These are phyloP conservation scores for Colletotrichum liriopes DNA, from an alignment of 2,329 filamentous ascomycete species.

Conservation along the genomic window DNA sequence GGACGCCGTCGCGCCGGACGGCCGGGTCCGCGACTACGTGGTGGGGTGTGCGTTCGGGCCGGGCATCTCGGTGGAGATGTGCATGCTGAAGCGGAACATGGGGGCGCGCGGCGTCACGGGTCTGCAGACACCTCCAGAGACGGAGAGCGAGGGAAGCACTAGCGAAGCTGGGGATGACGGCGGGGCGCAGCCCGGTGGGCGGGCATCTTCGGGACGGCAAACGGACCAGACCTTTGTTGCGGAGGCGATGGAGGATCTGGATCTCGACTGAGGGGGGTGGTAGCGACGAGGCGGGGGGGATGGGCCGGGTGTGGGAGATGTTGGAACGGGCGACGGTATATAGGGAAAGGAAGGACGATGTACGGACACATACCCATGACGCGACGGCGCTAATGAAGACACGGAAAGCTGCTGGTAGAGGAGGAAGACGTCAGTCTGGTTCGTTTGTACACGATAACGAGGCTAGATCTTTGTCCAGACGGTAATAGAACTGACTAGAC, in stretches of 20 bases:
- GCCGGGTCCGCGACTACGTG: slow-evolving; percentile 69
- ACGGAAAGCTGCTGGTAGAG: not conserved
- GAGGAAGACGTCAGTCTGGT: not conserved
- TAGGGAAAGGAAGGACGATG: slow-evolving; percentile 5
- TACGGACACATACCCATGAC: slow-evolving; percentile 29
- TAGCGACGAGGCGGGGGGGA: not conserved
- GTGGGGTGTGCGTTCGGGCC: slow-evolving; percentile 80
- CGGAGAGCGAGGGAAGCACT: slow-evolving; percentile 64
- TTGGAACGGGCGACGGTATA: slow-evolving; percentile 2
- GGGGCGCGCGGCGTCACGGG: slow-evolving; percentile 51
- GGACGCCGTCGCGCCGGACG: slow-evolving; percentile 68
- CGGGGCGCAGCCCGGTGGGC: slow-evolving; percentile 24
- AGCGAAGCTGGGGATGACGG: slow-evolving; percentile 58
- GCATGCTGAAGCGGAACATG: slow-evolving; percentile 71
- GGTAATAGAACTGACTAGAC: slow-evolving; percentile 5
- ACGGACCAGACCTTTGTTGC: slow-evolving; percentile 43
- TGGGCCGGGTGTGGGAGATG: not conserved
- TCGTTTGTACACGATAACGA: slow-evolving; percentile 6
- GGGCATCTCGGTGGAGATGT: slow-evolving; percentile 79
- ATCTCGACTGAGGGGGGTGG: slow-evolving; percentile 44
- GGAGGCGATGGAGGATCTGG: slow-evolving; percentile 45
- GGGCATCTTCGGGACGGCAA: slow-evolving; percentile 30
- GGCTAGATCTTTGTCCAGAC: slow-evolving; percentile 11
- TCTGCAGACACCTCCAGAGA: slow-evolving; percentile 68
- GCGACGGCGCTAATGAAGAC: slow-evolving; percentile 29